Evolutionary conservation across 345 rosid genomes (phyloP).

Genomic region (Populus nigra): DNA sequence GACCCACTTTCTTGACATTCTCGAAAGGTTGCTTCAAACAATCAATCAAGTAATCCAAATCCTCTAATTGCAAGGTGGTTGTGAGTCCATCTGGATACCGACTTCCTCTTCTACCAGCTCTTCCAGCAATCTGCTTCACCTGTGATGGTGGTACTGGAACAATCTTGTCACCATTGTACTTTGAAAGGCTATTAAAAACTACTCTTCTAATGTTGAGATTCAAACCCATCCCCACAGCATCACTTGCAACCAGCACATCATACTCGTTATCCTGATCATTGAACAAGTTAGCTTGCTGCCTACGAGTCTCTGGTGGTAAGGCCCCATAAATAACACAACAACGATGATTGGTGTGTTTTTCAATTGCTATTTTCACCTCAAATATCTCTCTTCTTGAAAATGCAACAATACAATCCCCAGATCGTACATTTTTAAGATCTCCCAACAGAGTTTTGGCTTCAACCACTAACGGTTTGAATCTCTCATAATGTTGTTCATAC

Average conservation of each 20-base stretch:
- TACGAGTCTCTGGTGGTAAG: constrained; percentile 89
- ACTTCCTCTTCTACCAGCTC: constrained; percentile 97
- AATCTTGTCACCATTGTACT: constrained; percentile 80
- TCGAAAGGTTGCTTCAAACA: constrained; percentile 87
- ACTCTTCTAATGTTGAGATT: constrained; percentile 92
- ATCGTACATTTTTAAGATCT: constrained; percentile 63
- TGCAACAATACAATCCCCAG: constrained; percentile 92
- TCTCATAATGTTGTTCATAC: constrained; percentile 69
- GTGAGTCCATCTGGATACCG: constrained; percentile 84
- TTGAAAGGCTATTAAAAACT: constrained; percentile 65
- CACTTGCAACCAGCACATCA: constrained; percentile 95
- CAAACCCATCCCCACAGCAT: constrained; percentile 96
- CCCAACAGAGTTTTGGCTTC: constrained; percentile 85
- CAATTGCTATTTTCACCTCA: constrained; percentile 85
- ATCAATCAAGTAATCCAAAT: constrained; percentile 68
- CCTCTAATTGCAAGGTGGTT: constrained; percentile 67
- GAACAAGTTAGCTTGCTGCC: constrained; percentile 88
- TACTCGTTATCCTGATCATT: constrained; percentile 82
- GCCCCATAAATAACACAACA: constrained; percentile 97
- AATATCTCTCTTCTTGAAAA: constrained; percentile 94
- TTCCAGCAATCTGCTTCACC: constrained; percentile 93
- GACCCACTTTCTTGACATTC: constrained; percentile 72
- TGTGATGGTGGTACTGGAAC: constrained; percentile 84
- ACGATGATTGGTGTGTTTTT: constrained; percentile 72
- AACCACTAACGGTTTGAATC: constrained; percentile 85